Evolutionary conservation across 441 rosid species (phyloP), one percentile per base, ranked within the genome.

Genomic region (Omphalea diandra): DNA sequence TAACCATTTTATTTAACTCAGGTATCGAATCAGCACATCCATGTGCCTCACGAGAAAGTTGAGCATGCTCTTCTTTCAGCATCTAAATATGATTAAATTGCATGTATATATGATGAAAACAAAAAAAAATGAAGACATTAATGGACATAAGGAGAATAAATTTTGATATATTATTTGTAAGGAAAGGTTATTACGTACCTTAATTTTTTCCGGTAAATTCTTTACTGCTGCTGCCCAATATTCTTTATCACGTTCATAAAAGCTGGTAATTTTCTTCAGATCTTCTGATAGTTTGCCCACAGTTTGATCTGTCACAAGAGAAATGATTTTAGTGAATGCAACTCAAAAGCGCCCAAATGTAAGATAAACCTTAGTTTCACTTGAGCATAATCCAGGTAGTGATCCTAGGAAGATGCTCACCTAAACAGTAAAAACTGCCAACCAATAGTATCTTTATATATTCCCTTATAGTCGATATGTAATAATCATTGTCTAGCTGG

Each of bases 11-110:
- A 74, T 76, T 84, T 80, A 94, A 67, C 41, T 87, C 87, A 0
- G 92, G 97, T 73, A 94, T 84, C 27, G 97, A 87, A 77, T 82
- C 91, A 18, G 78, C 87, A 71, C 92, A 94, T 54, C 84, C 85
- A 68, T 87, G 95, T 73, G 97, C 97, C 69, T 87, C 90, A 20
- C 43, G 77, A 17, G 91, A 85, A 73, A 91, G 91, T 78, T 74
- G 86, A 71, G 83, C 78, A 63, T 94, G 97, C 80, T 91, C 92
- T 74, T 77, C 82, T 77, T 91, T 87, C 97, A 94, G 85, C 49
- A 78, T 83, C 98, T 94, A 80, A 70, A 73, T 5, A 31, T 53
- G 73, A 29, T 46, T 41, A 17, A 72, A 64, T 33, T 41, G 58
- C 7, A 54, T 27, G 38, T 64, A 43, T 5, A 63, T 43, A 69